Percentiles rank a stretch among this genome's conserved stretches.
These are phyloP conservation scores for Cyclotella cryptica DNA, from an alignment of 108 stramenopile genomes.

Conservation along the genomic window DNA sequence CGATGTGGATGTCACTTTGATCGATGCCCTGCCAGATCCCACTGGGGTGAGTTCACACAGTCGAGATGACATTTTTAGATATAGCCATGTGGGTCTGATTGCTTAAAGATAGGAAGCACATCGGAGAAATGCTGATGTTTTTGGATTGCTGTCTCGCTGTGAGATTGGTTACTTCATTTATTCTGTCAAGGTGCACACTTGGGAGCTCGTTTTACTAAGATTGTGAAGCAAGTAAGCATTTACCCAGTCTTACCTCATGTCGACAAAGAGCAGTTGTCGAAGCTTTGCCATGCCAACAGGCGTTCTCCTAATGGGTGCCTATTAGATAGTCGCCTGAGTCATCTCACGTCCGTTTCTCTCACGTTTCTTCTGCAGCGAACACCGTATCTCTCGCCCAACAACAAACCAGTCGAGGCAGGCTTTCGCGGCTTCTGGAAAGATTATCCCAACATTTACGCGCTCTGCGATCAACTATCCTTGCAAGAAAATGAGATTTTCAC, in stretches of 20 bases:
- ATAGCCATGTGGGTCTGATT: background rate
- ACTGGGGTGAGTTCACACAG: constrained; percentile 51
- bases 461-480: constrained; percentile 75
- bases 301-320: background rate
- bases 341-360: background rate
- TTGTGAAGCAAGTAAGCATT: too few relatives aligned
- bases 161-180: too few relatives aligned
- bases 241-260: too few relatives aligned
- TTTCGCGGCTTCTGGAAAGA: constrained; percentile 96
- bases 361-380: constrained; percentile 6
- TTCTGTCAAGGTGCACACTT: too few relatives aligned
- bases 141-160: too few relatives aligned
- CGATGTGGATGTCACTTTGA: constrained; percentile 74
- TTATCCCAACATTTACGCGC: constrained; percentile 92
- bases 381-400: constrained; percentile 74
- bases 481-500: constrained; percentile 84
- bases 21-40: constrained; percentile 90
- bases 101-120: background rate
- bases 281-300: background rate
- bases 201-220: too few relatives aligned
- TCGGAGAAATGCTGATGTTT: background rate
- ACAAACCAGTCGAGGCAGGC: constrained; percentile 86
- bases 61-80: too few relatives aligned
- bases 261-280: too few relatives aligned
- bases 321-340: background rate